Percentiles rank a stretch among this genome's conserved stretches.
Evolutionary conservation across 768 basidiomycete species (phyloP).

Genomic region (Saitozyma podzolica): DNA sequence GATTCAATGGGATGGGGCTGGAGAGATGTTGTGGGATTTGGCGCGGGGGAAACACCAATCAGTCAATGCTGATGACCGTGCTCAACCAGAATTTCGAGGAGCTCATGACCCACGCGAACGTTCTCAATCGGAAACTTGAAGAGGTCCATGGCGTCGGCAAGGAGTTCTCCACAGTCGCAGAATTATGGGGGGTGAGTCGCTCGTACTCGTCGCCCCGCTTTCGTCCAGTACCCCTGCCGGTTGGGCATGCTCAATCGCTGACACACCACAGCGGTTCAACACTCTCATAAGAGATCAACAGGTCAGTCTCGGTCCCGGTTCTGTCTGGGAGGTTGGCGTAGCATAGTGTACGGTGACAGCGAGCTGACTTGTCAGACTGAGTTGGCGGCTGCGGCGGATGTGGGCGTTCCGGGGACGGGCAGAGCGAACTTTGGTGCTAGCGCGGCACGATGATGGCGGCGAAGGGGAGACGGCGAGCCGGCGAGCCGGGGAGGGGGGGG

Average conservation of each 20-base stretch:
- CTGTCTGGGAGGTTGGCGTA: not conserved
- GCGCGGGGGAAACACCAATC: too few species aligned
- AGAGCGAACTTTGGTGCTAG: slow-evolving; percentile 40
- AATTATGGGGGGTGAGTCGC: slow-evolving; percentile 66
- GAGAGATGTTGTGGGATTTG: not conserved
- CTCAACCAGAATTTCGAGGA: slow-evolving; percentile 76
- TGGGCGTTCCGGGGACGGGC: slow-evolving; percentile 49
- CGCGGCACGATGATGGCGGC: not conserved
- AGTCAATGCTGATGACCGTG: not conserved
- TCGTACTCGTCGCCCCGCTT: not conserved
- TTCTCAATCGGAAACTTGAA: slow-evolving; percentile 84
- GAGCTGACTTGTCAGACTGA: slow-evolving; percentile 20
- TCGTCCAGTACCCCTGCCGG: not conserved
- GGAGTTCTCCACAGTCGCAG: slow-evolving; percentile 85
- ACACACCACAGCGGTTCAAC: slow-evolving; percentile 33
- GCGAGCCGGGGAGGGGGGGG: too few species aligned
- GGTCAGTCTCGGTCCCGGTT: slow-evolving; percentile 19
- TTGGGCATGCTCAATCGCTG: not conserved
- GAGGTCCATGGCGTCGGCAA: slow-evolving; percentile 89
- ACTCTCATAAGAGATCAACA: slow-evolving; percentile 49
- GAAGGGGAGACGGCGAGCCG: too few species aligned
- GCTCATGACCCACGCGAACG: slow-evolving; percentile 77
- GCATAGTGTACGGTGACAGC: not conserved
- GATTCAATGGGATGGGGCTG: not conserved
- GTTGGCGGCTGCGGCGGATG: slow-evolving; percentile 26